Evolutionary conservation across 495 filamentous ascomycete genomes (phyloP).

Genomic region (Neurospora pannonica): DNA sequence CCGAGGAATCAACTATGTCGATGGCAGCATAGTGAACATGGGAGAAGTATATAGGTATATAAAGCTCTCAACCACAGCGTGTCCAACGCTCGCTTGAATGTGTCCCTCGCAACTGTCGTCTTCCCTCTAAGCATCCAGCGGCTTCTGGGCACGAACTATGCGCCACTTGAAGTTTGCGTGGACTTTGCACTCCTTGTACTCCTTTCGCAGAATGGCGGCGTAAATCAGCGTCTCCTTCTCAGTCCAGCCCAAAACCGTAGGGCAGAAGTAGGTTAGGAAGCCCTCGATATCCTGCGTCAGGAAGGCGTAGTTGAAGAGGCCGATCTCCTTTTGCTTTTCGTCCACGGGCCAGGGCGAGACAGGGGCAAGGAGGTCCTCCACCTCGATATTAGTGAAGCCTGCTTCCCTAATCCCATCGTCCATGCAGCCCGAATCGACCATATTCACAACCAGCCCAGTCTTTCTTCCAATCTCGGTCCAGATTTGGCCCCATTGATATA

Average conservation of each 20-base stretch:
- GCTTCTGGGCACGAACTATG: slow-evolving; percentile 24
- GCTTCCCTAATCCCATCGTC: not conserved
- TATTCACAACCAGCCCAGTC: not conserved
- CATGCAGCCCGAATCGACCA: not conserved
- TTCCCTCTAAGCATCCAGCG: not conserved
- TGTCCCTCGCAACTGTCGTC: not conserved
- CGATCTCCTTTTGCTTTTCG: not conserved
- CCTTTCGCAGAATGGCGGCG: slow-evolving; percentile 6
- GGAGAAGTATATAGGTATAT: not conserved
- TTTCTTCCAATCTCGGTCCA: not conserved
- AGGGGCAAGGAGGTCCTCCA: not conserved
- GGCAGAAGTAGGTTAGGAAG: not conserved
- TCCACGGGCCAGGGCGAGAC: not conserved
- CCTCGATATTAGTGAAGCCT: not conserved
- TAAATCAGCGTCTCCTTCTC: slow-evolving; percentile 6
- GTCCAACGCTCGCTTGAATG: not conserved
- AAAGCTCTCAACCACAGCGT: not conserved
- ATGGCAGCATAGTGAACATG: not conserved
- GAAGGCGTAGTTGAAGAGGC: slow-evolving; percentile 1
- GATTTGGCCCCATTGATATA: not conserved
- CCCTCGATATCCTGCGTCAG: not conserved
- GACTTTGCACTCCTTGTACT: slow-evolving; percentile 10
- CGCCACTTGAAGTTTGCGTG: slow-evolving; percentile 11
- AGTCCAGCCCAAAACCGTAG: slow-evolving; percentile 21
- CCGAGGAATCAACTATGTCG: not conserved